Evolutionary conservation across 805 yeast genomes (phyloP).

Genomic region (Sugiyamaella qingdaonensis): DNA sequence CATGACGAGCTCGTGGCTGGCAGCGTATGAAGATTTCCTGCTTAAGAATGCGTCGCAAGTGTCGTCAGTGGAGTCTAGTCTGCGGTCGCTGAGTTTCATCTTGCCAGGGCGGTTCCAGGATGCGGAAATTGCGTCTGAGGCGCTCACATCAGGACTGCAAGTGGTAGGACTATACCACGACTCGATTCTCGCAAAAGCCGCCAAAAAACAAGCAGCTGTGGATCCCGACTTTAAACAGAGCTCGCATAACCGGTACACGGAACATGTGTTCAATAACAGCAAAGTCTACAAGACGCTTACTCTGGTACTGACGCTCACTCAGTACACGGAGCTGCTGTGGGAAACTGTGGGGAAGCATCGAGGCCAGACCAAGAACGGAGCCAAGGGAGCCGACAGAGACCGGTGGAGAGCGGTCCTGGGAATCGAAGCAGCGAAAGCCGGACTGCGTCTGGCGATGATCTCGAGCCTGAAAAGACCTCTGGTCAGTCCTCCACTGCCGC

Average conservation of each 20-base stretch:
- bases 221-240: slow-evolving; percentile 19
- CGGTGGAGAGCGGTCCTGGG: slow-evolving; percentile 31
- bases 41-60: slow-evolving; percentile 35
- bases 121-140: slow-evolving; percentile 37
- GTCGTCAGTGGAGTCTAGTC: slow-evolving; percentile 35
- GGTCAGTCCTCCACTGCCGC: slow-evolving; percentile 31
- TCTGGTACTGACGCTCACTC: slow-evolving; percentile 28
- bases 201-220: slow-evolving; percentile 20
- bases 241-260: slow-evolving; percentile 31
- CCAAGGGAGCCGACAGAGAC: not conserved
- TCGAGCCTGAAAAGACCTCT: slow-evolving; percentile 29
- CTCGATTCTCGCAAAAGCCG: slow-evolving; percentile 32
- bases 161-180: slow-evolving; percentile 37
- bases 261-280: slow-evolving; percentile 15
- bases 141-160: slow-evolving; percentile 28
- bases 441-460: slow-evolving; percentile 31
- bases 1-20: slow-evolving; percentile 24
- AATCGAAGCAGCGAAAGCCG: slow-evolving; percentile 31
- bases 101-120: slow-evolving; percentile 39
- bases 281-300: slow-evolving; percentile 29
- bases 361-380: slow-evolving; percentile 14
- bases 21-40: slow-evolving; percentile 32
- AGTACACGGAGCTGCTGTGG: slow-evolving; percentile 34
- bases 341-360: slow-evolving; percentile 34
- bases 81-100: slow-evolving; percentile 33